Evolutionary conservation across 495 filamentous ascomycete genomes (phyloP).

Genomic region (Aspergillus nidulans): DNA sequence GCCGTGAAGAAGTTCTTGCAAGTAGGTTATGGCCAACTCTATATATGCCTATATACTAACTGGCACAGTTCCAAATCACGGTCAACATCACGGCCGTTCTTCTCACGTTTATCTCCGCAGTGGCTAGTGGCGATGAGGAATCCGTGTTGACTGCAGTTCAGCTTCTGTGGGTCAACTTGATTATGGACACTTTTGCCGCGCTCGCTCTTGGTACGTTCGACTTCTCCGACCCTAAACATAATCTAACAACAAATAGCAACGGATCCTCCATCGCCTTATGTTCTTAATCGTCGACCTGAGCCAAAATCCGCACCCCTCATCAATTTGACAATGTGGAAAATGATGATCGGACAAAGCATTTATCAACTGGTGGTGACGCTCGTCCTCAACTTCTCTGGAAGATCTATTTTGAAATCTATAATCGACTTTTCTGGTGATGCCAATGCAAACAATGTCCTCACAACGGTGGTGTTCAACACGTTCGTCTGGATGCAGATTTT

Average conservation of each 20-base stretch:
- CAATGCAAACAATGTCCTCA: slow-evolving; percentile 29
- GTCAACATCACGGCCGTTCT: slow-evolving; percentile 86
- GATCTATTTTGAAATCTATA: slow-evolving; percentile 54
- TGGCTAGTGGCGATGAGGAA: slow-evolving; percentile 57
- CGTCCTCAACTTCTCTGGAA: slow-evolving; percentile 70
- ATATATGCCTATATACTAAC: slow-evolving; percentile 1
- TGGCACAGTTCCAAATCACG: slow-evolving; percentile 74
- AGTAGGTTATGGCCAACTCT: slow-evolving; percentile 27
- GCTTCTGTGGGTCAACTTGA: slow-evolving; percentile 86
- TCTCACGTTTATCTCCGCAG: slow-evolving; percentile 79
- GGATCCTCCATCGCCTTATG: slow-evolving; percentile 65
- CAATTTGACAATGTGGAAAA: slow-evolving; percentile 85
- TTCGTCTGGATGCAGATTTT: slow-evolving; percentile 97
- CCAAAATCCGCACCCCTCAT: slow-evolving; percentile 74
- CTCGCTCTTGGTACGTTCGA: slow-evolving; percentile 56
- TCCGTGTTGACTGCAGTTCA: slow-evolving; percentile 83
- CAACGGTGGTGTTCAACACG: slow-evolving; percentile 81
- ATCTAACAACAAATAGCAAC: slow-evolving; percentile 48
- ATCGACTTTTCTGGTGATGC: slow-evolving; percentile 47
- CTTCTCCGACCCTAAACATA: neutral
- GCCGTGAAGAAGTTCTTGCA: slow-evolving; percentile 88
- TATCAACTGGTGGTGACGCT: slow-evolving; percentile 79
- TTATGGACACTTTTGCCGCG: slow-evolving; percentile 96
- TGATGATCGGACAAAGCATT: slow-evolving; percentile 82
- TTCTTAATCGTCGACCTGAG: slow-evolving; percentile 73